A percentile compares a stretch with the other conserved stretches of the same genome.
phyloP scores from a whole-genome alignment of 176 grass and related monocot species.

The Oropetium thomaeum region DNA sequence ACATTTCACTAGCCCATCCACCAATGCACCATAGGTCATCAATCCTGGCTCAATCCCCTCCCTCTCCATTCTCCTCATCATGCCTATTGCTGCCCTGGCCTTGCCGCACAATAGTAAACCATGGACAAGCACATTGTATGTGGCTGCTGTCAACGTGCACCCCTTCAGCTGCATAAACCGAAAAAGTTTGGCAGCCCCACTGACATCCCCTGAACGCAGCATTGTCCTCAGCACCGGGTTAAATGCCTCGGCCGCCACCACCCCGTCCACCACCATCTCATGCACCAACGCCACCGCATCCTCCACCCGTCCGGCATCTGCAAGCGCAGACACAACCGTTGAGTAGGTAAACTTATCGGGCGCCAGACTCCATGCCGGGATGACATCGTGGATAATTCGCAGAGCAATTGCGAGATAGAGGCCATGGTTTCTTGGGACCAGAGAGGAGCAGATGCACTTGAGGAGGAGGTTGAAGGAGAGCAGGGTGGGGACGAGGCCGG shows the following conservation, averaged over 20 bases:
- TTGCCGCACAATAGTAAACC: conserved; percentile 55
- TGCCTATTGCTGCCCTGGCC: conserved; percentile 25
- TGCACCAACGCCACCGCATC: conserved; percentile 74
- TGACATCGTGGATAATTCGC: conserved; percentile 42
- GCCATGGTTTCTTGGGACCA: conserved; percentile 7
- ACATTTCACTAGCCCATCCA: conserved; percentile 66
- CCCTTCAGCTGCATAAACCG: conserved; percentile 84
- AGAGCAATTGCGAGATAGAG: conserved; percentile 39
- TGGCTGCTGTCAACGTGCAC: conserved; percentile 47
- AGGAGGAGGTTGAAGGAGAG: conserved; percentile 83
- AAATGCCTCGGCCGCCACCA: conserved; percentile 61
- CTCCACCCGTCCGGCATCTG: conserved; percentile 32
- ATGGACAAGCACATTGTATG: conserved; percentile 82
- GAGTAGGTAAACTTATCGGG: conserved; percentile 95
- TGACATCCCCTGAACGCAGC: conserved; percentile 56
- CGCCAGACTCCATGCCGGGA: conserved; percentile 44
- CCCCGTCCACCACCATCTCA: conserved; percentile 82
- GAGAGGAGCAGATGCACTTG: conserved; percentile 46
- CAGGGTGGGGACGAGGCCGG: conserved; percentile 45
- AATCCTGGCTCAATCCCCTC: conserved; percentile 39
- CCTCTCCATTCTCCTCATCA: conserved; percentile 68
- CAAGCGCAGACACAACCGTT: conserved; percentile 56
- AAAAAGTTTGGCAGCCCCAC: conserved; percentile 53
- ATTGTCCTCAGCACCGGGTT: conserved; percentile 64
- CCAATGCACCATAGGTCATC: conserved; percentile 72